Evolutionary conservation across 2,329 filamentous ascomycete genomes (phyloP), one percentile per base, ranked within the genome.

Genomic region (Fusarium nisikadoi): DNA sequence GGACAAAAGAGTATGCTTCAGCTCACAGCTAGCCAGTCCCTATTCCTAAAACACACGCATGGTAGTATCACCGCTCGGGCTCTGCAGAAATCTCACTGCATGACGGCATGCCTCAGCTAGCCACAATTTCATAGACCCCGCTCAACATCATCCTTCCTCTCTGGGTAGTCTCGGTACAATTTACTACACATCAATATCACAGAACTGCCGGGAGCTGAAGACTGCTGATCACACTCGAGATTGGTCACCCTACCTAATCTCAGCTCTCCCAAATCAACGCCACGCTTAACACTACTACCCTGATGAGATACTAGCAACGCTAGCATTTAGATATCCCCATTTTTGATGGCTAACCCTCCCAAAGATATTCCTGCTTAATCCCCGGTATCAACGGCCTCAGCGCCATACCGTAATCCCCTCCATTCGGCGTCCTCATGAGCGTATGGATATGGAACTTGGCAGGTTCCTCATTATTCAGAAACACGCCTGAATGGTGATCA

Each of bases 401-500:
- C 1, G 86, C 86, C 80, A 85, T 87, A 0, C 93, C 93, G 78
- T 95, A 95, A 77, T 95, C 93, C 1, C 93, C 93, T 0, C 83
- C 89, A 79, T 95, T 95, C 1, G 93, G 93, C 36, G 89, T 91
- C 39, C 93, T 81, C 70, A 93, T 81, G 57, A 94, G 81, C 0
- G 93, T 95, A 79, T 95, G 93, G 27, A 93, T 92, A 75, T 95
- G 93, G 75, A 93, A 95, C 80, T 92, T 93, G 36, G 90, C 90
- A 0, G 93, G 93, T 80, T 93, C 88, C 54, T 85, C 84, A 77
- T 95, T 95, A 3, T 86, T 90, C 76, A 95, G 80, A 74, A 94
- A 95, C 0, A 95, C 93, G 1, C 93, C 92, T 0, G 90, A 93
- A 79, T 95, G 93, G 77, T 94, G 92, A 75, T 95, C 93, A 75